Evolutionary conservation across 345 rosid species (phyloP).

Genomic region (Populus simonii): DNA sequence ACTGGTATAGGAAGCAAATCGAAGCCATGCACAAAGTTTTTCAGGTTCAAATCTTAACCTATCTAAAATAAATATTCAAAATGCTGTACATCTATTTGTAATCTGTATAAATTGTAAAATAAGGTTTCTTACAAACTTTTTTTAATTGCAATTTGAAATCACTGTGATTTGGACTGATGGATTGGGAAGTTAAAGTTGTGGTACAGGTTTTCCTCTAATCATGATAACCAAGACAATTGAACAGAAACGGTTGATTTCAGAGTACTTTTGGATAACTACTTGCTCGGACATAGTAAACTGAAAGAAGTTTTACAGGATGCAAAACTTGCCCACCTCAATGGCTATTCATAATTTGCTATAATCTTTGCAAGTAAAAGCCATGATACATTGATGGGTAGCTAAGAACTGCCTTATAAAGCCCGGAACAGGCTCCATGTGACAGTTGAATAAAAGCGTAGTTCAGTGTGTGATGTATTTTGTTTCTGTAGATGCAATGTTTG

Average conservation of each 20-base stretch:
- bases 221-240: conserved; percentile 45
- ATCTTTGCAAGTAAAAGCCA: conserved; percentile 19
- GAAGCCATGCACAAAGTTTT: conserved; percentile 97
- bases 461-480: not conserved
- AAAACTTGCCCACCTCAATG: conserved; percentile 26
- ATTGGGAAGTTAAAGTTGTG: conserved; percentile 56
- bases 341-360: conserved; percentile 13
- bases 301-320: conserved; percentile 41
- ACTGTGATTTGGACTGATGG: conserved; percentile 56
- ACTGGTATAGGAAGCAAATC: conserved; percentile 94
- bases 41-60: conserved; percentile 84
- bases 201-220: conserved; percentile 64
- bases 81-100: conserved; percentile 39
- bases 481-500: not conserved
- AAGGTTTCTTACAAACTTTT: conserved; percentile 17
- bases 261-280: conserved; percentile 42
- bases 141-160: conserved; percentile 29
- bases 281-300: conserved; percentile 40
- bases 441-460: not conserved
- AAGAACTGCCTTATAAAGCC: conserved; percentile 12
- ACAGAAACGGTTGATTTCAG: conserved; percentile 45
- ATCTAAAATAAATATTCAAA: conserved; percentile 51
- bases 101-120: conserved; percentile 28
- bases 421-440: not conserved
- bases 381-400: conserved; percentile 10